phyloP scores from a whole-genome alignment of 2,329 filamentous ascomycete genomes.

The Stylonectria norvegica region DNA sequence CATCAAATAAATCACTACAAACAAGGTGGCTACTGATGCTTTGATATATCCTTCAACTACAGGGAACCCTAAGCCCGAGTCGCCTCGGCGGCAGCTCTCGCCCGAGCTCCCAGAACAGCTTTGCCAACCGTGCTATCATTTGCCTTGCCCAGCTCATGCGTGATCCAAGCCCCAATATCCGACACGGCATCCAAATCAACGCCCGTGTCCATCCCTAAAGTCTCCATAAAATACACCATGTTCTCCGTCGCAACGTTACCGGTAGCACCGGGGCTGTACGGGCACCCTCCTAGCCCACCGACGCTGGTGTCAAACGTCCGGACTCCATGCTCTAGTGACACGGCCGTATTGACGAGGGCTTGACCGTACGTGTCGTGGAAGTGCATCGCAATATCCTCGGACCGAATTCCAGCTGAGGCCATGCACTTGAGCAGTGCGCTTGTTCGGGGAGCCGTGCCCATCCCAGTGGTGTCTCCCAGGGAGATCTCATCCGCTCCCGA shows the following conservation, averaged over 20 bases:
- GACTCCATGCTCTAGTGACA: constrained; percentile 73
- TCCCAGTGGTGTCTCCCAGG: constrained; percentile 85
- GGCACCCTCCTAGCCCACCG: constrained; percentile 77
- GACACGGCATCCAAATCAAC: constrained; percentile 65
- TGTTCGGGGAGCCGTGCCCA: constrained; percentile 76
- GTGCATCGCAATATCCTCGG: constrained; percentile 73
- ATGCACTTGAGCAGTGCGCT: constrained; percentile 62
- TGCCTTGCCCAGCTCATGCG: constrained; percentile 55
- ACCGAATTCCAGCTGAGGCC: constrained; percentile 62
- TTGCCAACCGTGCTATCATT: constrained; percentile 67
- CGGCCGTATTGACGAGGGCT: constrained; percentile 76
- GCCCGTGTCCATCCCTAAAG: constrained; percentile 70
- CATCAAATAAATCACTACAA: too few species aligned
- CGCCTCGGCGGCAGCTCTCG: constrained; percentile 25
- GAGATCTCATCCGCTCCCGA: constrained; percentile 90
- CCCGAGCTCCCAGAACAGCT: constrained; percentile 54
- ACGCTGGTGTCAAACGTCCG: constrained; percentile 77
- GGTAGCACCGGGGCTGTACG: constrained; percentile 80
- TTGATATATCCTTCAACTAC: too few species aligned
- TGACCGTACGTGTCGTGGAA: constrained; percentile 89
- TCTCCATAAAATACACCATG: constrained; percentile 74
- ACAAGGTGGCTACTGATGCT: too few species aligned
- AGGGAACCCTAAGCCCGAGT: constrained; percentile 17
- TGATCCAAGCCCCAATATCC: constrained; percentile 71
- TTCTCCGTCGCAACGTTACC: constrained; percentile 86